Base-by-base conservation (phyloP, 108 stramenopile genomes). In the Seminavis robusta region DNA sequence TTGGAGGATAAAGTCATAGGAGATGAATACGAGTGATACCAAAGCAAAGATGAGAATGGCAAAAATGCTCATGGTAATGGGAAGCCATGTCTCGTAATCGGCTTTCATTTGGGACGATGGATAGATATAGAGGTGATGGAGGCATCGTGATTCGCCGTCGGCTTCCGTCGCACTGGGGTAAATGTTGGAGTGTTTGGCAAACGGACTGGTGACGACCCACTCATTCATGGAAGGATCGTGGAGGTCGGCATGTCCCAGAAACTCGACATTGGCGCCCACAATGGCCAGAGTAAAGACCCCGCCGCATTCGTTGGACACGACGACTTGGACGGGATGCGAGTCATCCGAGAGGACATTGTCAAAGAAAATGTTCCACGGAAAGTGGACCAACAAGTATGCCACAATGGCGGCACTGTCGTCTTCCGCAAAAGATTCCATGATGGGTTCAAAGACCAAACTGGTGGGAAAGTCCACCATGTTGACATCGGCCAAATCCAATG, bases 1-100 rank as follows among this genome's bases (percentile, higher is more conserved):
- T 7, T 9, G n/a, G 6, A 59, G 51, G 10, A 61, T 6, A 10
- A 19, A 26, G 23, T 57, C 56, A 33, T 68, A 61, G 17, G 28
- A 8, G 8, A 28, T 36, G 52, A 53, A 61, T 2, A 24, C 38
- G 32, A 26, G 10, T 10, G 5, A 13, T 3, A 34, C 20, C 4
- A 30, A 28, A 1, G 44, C 8, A 28, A 60, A 61, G 3, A 54
- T 21, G 13, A 68, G 6, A 19, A 10, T 45, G 1, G 31, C 32
- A 2, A 59, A 10, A 19, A 40, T 17, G 4, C 40, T 50, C 13
- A 57, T 39, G 3, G 8, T 29, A 28, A 37, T 21, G 50, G 64
- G 0, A 17, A 45, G 4, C 8, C 4, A 38, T 26, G 52, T 5
- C 4, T 16, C 5, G 32, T 17, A 11, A 20, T 10, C 33, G 3